Conservation (phyloP, 768 basidiomycete genomes). For the Phanerochaete sordida region DNA sequence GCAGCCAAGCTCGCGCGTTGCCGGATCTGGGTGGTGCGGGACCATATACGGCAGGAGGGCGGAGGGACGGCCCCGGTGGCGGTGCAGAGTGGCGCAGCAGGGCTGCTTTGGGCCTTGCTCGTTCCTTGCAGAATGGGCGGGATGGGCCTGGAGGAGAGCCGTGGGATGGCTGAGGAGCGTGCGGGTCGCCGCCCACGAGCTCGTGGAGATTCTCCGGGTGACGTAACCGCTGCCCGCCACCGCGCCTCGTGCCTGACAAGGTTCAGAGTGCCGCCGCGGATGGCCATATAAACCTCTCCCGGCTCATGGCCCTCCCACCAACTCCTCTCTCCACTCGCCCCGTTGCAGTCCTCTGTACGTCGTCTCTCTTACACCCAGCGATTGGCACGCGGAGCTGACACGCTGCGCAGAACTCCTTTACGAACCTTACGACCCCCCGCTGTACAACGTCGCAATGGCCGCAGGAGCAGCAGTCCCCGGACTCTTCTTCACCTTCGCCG, state of each 20-base stretch:
- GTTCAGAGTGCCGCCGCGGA: background rate
- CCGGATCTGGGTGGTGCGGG: no score
- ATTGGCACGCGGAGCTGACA: background rate
- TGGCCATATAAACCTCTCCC: background rate
- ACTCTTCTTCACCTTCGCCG: slow-evolving; percentile 68
- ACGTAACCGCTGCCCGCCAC: background rate
- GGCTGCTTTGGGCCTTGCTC: no score
- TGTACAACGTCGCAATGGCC: slow-evolving; percentile 37
- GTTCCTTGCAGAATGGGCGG: no score
- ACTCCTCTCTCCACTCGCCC: background rate
- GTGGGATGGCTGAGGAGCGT: background rate
- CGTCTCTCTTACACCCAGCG: background rate
- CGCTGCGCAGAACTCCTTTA: background rate
- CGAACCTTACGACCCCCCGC: slow-evolving; percentile 10
- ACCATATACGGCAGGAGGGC: no score
- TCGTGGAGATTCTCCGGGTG: background rate
- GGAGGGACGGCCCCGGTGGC: no score
- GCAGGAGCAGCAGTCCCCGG: slow-evolving; percentile 65
- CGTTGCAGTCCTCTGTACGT: background rate
- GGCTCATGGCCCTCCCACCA: background rate
- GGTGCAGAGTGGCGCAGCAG: no score
- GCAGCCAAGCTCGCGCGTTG: background rate
- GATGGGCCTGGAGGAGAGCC: background rate
- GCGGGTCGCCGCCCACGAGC: background rate
- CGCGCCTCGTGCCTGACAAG: background rate